A percentile compares a stretch with the other conserved stretches of the same genome.
Evolutionary conservation across 352 stramenopile genomes (phyloP).

Genomic region (Phytophthora pistaciae): DNA sequence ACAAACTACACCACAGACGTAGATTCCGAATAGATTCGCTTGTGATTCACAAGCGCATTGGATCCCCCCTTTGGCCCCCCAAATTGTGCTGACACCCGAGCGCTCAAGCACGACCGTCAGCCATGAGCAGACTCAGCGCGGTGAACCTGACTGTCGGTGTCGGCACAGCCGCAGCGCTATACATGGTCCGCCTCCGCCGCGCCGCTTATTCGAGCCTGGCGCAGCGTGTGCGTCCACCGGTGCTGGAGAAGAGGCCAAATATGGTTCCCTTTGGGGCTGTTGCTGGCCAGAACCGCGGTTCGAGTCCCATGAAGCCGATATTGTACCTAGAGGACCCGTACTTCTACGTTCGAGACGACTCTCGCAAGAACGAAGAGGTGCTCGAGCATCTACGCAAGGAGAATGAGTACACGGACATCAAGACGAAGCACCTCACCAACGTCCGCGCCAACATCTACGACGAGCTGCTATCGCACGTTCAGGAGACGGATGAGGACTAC

Average conservation of each 20-base stretch:
- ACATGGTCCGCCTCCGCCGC: slow-evolving; percentile 64
- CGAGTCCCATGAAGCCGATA: slow-evolving; percentile 91
- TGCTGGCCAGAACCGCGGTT: slow-evolving; percentile 80
- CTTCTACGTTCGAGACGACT: slow-evolving; percentile 96
- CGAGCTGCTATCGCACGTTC: slow-evolving; percentile 92
- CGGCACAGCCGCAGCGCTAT: slow-evolving; percentile 62
- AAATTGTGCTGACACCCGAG: not conserved
- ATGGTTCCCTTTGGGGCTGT: slow-evolving; percentile 89
- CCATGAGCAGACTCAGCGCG: slow-evolving; percentile 65
- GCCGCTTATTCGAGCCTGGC: slow-evolving; percentile 68
- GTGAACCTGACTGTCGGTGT: slow-evolving; percentile 68
- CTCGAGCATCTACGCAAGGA: slow-evolving; percentile 93
- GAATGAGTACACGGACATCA: slow-evolving; percentile 93
- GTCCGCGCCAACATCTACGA: slow-evolving; percentile 92
- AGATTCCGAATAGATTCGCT: not conserved
- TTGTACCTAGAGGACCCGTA: slow-evolving; percentile 94
- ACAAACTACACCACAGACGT: not conserved
- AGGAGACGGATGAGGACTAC: slow-evolving; percentile 89
- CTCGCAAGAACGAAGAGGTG: slow-evolving; percentile 92
- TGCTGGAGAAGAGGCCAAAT: slow-evolving; percentile 75
- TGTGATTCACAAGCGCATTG: not conserved
- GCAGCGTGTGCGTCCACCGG: slow-evolving; percentile 52
- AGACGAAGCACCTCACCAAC: slow-evolving; percentile 88
- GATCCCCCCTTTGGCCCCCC: not conserved
- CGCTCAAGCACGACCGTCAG: no score